Evolutionary conservation across 345 rosid genomes (phyloP).

Genomic region (Alliaria petiolata): DNA sequence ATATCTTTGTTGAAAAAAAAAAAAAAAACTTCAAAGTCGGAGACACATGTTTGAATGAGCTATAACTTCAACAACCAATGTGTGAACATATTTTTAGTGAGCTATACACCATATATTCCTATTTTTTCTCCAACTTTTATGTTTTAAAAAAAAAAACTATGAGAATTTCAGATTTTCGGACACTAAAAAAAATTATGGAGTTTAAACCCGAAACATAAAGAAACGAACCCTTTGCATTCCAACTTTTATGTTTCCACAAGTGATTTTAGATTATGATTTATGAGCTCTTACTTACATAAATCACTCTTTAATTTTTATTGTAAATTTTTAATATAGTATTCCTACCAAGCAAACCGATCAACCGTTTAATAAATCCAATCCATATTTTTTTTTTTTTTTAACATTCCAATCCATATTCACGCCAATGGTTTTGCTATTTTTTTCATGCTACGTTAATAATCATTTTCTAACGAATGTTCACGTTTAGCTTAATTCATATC

Average conservation of each 20-base stretch:
- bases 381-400: too few relatives aligned
- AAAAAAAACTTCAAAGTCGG: constrained; percentile 6
- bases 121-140: neutral
- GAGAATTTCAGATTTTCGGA: too few relatives aligned
- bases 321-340: neutral
- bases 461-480: neutral
- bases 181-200: too few relatives aligned
- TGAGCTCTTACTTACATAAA: neutral
- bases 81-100: constrained; percentile 10
- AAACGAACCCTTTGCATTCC: too few relatives aligned
- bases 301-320: neutral
- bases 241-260: neutral
- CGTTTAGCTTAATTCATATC: neutral
- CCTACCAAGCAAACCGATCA: neutral
- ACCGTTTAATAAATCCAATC: neutral
- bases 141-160: too few relatives aligned
- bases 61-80: constrained; percentile 11
- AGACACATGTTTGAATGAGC: constrained; percentile 23
- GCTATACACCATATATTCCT: neutral
- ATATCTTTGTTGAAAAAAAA: too few relatives aligned
- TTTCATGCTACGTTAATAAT: neutral
- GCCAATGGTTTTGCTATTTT: neutral
- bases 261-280: neutral
- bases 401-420: neutral
- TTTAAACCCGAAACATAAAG: too few relatives aligned